Evolutionary conservation across 2,329 filamentous ascomycete genomes (phyloP), one percentile per base, ranked within the genome.

Genomic region (Claviceps sp.): DNA sequence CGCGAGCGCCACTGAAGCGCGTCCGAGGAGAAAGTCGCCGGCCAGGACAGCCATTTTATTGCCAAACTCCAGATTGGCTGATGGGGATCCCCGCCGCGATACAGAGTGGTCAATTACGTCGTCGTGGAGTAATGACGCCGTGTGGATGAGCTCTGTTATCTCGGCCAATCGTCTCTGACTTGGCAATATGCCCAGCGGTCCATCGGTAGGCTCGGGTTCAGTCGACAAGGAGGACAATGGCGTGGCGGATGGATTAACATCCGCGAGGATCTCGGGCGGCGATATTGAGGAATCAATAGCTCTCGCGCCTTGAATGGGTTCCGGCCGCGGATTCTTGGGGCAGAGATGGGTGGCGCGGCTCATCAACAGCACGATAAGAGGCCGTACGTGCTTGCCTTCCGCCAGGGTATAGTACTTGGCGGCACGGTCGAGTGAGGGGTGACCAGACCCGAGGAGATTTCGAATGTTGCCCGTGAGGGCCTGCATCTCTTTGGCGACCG

Each of bases 31-130:
- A 63, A 98, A 98, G 66, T 98, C 93, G n/a, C 93, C 93, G 0
- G 93, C 93, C 58, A 98, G 71, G 2, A 98, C 91, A 14, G 93
- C 91, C 91, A 98, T 97, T 70, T 98, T 98, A 74, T 98, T 98
- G 57, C 93, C 93, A 62, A 97, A 97, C 62, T 90, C 87, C 55
- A 93, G 79, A 66, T 98, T 98, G 36, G 93, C 93, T 2, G 88
- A 95, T 7, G 88, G 85, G 2, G 82, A 81, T 34, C 88, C 87
- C 54, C 93, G 86, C 52, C 93, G 82, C 11, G 89, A 85, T 43
- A 87, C 76, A 1, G 90, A 94, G 66, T 91, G 87, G 65, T 98
- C 93, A 63, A 98, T 95, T 34, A 98, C 93, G 70, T 98, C 93
- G 76, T 98, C 93, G 70, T 98, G 93, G 14, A 98, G 81, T 18